Conservation (phyloP, 2,329 filamentous ascomycete species). For the Talaromyces sp. region DNA sequence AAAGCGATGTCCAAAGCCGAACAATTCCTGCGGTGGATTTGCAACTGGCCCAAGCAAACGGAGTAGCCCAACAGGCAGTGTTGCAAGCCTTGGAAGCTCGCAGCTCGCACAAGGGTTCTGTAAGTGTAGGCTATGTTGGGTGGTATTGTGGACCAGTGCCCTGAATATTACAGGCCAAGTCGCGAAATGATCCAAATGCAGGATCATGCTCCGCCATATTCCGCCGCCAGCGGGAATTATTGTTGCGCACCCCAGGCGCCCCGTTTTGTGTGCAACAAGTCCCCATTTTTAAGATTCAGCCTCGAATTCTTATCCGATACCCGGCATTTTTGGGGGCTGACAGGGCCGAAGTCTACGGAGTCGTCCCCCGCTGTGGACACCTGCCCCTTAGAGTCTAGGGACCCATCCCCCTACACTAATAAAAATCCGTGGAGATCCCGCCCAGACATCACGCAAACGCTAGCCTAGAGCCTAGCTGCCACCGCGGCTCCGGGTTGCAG, state of each 20-base stretch:
- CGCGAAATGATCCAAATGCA: too few species aligned
- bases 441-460: neutral
- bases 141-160: too few species aligned
- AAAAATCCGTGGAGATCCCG: neutral
- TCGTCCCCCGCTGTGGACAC: too few species aligned
- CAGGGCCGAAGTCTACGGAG: neutral
- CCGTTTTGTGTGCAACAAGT: too few species aligned
- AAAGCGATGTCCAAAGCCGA: neutral
- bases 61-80: neutral
- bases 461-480: neutral
- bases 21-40: neutral
- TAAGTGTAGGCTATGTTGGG: too few species aligned
- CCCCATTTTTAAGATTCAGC: neutral
- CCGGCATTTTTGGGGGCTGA: neutral
- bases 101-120: too few species aligned
- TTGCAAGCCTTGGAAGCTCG: too few species aligned
- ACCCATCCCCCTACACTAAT: neutral
- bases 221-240: too few species aligned
- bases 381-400: neutral
- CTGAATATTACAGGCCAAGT: too few species aligned
- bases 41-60: neutral
- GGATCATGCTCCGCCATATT: neutral
- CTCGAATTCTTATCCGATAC: neutral
- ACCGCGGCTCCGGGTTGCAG: neutral
- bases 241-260: too few species aligned